Percentiles rank a stretch among this genome's conserved stretches.
phyloP scores from a whole-genome alignment of 192 early-diverging fungal species.

The Coemansia sp. region DNA sequence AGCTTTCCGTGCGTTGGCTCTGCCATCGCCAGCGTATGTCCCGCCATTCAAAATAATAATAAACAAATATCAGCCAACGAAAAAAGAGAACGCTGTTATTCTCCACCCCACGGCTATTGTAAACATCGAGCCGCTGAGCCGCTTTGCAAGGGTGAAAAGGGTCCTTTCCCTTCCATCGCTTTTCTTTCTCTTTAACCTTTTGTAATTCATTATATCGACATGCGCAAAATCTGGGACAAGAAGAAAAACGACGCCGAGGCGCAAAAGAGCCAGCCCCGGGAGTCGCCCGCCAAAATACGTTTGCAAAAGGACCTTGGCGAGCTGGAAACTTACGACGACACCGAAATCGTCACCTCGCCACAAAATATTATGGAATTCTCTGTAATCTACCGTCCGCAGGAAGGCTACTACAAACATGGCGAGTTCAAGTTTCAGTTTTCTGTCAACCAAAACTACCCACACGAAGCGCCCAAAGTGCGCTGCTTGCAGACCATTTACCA shows the following conservation, averaged over 20 bases:
- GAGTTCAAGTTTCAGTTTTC: conserved; percentile 80
- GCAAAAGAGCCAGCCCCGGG: conserved; percentile 71
- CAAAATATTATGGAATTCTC: conserved; percentile 78
- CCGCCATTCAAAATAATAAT: not conserved
- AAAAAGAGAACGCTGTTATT: not conserved
- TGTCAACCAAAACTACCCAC: conserved; percentile 87
- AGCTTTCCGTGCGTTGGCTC: conserved; percentile 38
- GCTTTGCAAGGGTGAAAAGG: not conserved
- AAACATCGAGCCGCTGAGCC: not conserved
- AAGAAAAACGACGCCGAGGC: conserved; percentile 76
- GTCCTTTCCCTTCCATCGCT: not conserved
- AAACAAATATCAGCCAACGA: conserved; percentile 1
- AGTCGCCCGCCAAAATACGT: conserved; percentile 83
- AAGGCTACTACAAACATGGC: conserved; percentile 86
- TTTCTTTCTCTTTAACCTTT: not conserved
- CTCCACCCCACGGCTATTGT: not conserved
- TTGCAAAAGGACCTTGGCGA: conserved; percentile 94
- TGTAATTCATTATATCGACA: conserved; percentile 18
- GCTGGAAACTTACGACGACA: conserved; percentile 74
- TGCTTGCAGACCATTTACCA: conserved; percentile 93
- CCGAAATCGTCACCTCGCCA: conserved; percentile 73
- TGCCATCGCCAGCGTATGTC: not conserved
- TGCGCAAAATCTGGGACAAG: conserved; percentile 89
- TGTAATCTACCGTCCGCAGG: conserved; percentile 78
- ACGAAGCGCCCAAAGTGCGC: conserved; percentile 90